Percentiles rank a stretch among this genome's conserved stretches.
These are phyloP conservation scores for Fusarium pilosicola DNA, from an alignment of 2,329 filamentous ascomycete species.

Conservation along the genomic window DNA sequence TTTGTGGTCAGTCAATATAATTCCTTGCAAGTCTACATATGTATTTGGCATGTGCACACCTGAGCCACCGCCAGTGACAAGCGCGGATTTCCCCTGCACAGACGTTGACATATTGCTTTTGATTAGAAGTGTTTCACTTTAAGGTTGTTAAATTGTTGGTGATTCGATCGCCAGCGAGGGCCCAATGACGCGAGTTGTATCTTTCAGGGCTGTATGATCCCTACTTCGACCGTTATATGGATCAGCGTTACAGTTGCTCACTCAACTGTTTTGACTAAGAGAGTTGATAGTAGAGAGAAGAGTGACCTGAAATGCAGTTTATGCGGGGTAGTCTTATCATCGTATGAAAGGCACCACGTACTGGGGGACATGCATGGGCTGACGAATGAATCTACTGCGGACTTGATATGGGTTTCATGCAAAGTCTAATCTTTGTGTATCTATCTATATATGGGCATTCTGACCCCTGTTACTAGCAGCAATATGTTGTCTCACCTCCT, in stretches of 20 bases:
- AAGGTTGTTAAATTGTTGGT: background rate
- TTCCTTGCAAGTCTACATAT: background rate
- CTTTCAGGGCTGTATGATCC: background rate
- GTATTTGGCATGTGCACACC: conserved; percentile 12
- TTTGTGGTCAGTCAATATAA: background rate
- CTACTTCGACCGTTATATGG: background rate
- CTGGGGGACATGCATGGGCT: conserved; percentile 34
- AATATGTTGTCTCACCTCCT: background rate
- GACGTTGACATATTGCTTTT: conserved; percentile 37
- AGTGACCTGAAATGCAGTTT: background rate
- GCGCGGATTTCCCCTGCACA: conserved; percentile 35
- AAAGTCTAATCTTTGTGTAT: background rate
- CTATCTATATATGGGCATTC: background rate
- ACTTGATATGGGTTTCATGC: background rate
- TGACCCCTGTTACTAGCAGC: background rate
- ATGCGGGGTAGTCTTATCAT: conserved; percentile 23
- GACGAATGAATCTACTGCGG: background rate
- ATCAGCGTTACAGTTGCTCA: background rate
- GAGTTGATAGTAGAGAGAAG: background rate
- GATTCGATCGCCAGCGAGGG: background rate
- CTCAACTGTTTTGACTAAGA: background rate
- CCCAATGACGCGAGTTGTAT: background rate
- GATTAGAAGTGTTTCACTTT: background rate
- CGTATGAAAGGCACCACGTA: background rate
- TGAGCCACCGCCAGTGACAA: conserved; percentile 39